Evolutionary conservation across 176 grass and related monocot species (phyloP).

Genomic region (Ampelocalamus luodianensis): DNA sequence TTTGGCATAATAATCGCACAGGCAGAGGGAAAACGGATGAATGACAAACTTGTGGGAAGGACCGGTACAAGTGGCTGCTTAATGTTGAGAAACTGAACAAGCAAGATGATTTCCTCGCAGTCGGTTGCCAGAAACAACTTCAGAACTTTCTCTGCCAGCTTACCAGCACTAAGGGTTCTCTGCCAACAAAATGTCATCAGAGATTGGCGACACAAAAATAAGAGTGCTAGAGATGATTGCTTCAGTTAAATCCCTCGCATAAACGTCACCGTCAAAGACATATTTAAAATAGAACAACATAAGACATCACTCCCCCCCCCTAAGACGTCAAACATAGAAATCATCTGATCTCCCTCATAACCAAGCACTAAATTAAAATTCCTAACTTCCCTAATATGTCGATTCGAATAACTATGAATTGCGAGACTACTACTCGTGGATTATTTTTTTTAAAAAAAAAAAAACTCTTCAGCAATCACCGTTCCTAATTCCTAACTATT

Average conservation of each 20-base stretch:
- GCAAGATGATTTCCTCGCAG: conserved; percentile 70
- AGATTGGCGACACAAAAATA: background rate
- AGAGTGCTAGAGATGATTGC: background rate
- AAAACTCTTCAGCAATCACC: background rate
- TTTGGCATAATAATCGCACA: background rate
- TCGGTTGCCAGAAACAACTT: conserved; percentile 81
- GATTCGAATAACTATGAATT: background rate
- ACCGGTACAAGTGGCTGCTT: conserved; percentile 67
- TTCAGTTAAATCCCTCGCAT: background rate
- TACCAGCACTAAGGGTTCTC: conserved; percentile 85
- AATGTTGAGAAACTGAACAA: conserved; percentile 76
- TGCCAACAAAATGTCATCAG: conserved; percentile 38
- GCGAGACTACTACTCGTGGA: background rate
- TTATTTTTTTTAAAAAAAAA: background rate
- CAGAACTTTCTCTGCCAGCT: conserved; percentile 83
- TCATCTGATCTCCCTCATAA: background rate
- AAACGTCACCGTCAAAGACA: background rate
- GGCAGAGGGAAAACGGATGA: background rate
- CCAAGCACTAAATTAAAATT: background rate
- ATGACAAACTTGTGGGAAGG: conserved; percentile 75
- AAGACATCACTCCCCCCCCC: background rate
- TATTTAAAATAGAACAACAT: background rate
- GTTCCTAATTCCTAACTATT: background rate
- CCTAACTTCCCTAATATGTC: background rate
- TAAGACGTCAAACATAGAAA: no score